Base-by-base conservation (phyloP, 2,329 filamentous ascomycete genomes). In the Nigrograna mackinnonii region DNA sequence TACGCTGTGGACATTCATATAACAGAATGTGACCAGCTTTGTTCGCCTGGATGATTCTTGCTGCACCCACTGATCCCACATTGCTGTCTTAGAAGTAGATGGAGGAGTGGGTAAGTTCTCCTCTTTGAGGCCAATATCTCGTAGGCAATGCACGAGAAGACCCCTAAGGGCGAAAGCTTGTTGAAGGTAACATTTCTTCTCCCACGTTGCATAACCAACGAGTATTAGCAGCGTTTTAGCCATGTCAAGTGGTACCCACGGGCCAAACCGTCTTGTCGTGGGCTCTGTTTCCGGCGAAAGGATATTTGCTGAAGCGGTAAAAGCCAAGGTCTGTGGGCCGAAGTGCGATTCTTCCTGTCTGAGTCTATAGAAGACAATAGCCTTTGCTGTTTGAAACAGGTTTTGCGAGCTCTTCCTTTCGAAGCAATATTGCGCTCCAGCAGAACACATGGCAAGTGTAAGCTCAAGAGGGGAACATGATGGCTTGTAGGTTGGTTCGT, bases 371-470 rank as follows among this genome's bases (percentile, higher is more conserved):
- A 58, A 55, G 0, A 63, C 55, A 22, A 67, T 63, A 2, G 54
- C 48, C 45, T 63, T 64, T 2, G 62, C 47, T 11, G 58, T 55
- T 2, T 53, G 47, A 41, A 64, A 66, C 2, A 67, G 49, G 14
- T 54, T 51, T 16, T 62, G 53, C 2, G 57, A 54, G 34, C 60
- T 64, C 31, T 50, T 46, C 35, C 52, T 47, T 40, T 67, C 64
- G 22, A 66, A 66, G 32, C 62, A 61, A 33, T 64, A 65, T 31
- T 65, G 60, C 9, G 64, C 62, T 6, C 64, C 64, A 13, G 60
- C 55, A 12, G 62, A 57, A 32, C 58, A 60, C 52, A 67, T 66
- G 4, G 58, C 54, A 5, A 67, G 44, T 2, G 62, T 60, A 5
- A 66, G 52, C 35, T 65, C 62, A 16, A 63, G 35, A 3, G 64